Evolutionary conservation across 2,329 filamentous ascomycete species (phyloP).

Genomic region (Plenodomus biglobosus): DNA sequence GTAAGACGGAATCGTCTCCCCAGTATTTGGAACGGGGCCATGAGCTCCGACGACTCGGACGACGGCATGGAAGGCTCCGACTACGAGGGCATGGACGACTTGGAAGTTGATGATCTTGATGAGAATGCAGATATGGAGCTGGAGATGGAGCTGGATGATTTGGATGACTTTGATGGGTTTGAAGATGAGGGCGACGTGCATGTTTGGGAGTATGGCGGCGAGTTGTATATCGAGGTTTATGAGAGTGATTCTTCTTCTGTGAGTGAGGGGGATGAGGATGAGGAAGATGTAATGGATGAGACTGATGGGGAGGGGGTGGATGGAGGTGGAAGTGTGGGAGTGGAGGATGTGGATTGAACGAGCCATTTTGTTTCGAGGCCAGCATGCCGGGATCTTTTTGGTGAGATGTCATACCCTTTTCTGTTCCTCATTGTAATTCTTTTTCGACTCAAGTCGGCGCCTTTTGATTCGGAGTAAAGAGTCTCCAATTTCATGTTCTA

Average conservation of each 20-base stretch:
- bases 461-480: too few relatives aligned
- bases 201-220: conserved; percentile 10
- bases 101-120: conserved; percentile 5
- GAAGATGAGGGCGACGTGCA: conserved; percentile 7
- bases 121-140: conserved; percentile 14
- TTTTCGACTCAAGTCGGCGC: too few relatives aligned
- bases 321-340: conserved; percentile 2
- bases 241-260: conserved; percentile 2
- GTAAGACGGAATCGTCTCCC: neutral
- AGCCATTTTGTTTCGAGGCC: too few relatives aligned
- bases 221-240: conserved; percentile 10
- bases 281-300: conserved; percentile 1
- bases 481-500: too few relatives aligned
- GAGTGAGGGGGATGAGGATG: neutral
- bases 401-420: too few relatives aligned
- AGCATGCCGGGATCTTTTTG: too few relatives aligned
- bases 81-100: neutral
- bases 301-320: conserved; percentile 6
- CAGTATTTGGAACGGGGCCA: neutral
- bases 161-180: conserved; percentile 50
- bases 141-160: conserved; percentile 13
- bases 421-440: too few relatives aligned
- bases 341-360: conserved; percentile 4
- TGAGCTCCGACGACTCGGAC: conserved; percentile 1
- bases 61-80: neutral